phyloP scores from a whole-genome alignment of 2,329 filamentous ascomycete genomes.

The Endoconidiophora laricicola region DNA sequence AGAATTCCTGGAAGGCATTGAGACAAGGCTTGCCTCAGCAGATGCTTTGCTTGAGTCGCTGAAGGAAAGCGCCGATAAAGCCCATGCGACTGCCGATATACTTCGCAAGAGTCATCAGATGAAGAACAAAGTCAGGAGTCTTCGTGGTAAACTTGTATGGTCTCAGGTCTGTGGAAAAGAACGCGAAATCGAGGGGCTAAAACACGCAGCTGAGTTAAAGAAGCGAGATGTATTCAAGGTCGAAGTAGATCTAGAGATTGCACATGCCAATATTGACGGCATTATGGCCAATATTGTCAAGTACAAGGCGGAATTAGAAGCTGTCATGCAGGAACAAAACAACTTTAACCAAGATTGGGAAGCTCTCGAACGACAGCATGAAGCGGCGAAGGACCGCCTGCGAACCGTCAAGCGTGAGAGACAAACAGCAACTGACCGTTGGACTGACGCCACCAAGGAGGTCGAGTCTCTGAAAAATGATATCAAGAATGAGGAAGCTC shows the following conservation, averaged over 20 bases:
- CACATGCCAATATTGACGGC: not conserved
- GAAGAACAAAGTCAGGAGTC: slow-evolving; percentile 39
- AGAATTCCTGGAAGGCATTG: slow-evolving; percentile 58
- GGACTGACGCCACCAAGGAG: slow-evolving; percentile 35
- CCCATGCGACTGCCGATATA: slow-evolving; percentile 45
- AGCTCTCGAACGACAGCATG: slow-evolving; percentile 26
- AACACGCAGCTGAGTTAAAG: slow-evolving; percentile 12
- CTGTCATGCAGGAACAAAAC: slow-evolving; percentile 14
- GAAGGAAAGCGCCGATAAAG: slow-evolving; percentile 40
- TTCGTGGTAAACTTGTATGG: slow-evolving; percentile 64
- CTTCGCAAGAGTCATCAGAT: slow-evolving; percentile 51
- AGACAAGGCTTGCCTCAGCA: slow-evolving; percentile 43
- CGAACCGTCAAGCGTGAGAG: slow-evolving; percentile 27
- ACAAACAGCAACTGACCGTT: slow-evolving; percentile 19
- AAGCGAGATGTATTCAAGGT: not conserved
- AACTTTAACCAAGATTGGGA: slow-evolving; percentile 16
- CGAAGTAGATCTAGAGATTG: not conserved
- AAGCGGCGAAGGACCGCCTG: slow-evolving; percentile 42
- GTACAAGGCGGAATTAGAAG: slow-evolving; percentile 18
- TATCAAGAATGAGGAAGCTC: slow-evolving; percentile 38
- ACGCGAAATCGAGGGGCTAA: slow-evolving; percentile 22
- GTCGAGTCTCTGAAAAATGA: slow-evolving; percentile 29
- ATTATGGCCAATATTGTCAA: slow-evolving; percentile 9
- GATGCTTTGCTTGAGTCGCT: slow-evolving; percentile 46
- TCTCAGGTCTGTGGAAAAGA: slow-evolving; percentile 69